phyloP scores from a whole-genome alignment of 306 rosid species.

The Amphicarpaea edgeworthii region DNA sequence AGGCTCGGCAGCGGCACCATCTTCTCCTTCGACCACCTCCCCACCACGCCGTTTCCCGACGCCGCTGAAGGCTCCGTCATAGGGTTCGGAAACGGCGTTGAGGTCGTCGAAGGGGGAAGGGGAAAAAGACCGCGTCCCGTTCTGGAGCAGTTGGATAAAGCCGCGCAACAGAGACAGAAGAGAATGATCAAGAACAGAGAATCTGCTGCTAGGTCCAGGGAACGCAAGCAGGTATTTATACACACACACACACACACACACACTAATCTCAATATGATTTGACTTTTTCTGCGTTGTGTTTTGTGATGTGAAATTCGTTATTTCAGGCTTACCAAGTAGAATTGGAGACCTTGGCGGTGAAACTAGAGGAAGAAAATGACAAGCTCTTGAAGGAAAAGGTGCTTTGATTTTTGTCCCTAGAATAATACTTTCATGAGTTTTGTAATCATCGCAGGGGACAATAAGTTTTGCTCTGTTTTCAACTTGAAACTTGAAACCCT shows the following conservation, averaged over 20 bases:
- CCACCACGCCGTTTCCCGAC: conserved; percentile 60
- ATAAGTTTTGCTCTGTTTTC: not conserved
- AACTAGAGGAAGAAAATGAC: conserved; percentile 83
- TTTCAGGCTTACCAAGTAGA: conserved; percentile 91
- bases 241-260: no score
- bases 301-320: not conserved
- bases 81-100: conserved; percentile 71
- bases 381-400: conserved; percentile 87
- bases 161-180: conserved; percentile 56
- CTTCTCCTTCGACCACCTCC: conserved; percentile 60
- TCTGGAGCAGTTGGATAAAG: conserved; percentile 54
- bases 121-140: conserved; percentile 53
- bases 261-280: not conserved
- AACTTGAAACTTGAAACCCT: conserved; percentile 12
- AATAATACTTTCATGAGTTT: not conserved
- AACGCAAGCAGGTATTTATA: conserved; percentile 52
- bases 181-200: conserved; percentile 60
- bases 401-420: not conserved
- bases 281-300: not conserved
- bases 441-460: not conserved
- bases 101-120: conserved; percentile 49
- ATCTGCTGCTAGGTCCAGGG: conserved; percentile 59
- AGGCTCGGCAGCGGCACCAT: conserved; percentile 61
- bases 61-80: conserved; percentile 65
- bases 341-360: conserved; percentile 79